Percentiles rank a stretch among this genome's conserved stretches.
phyloP scores from a whole-genome alignment of 345 rosid genomes.

The Geranium brycei region DNA sequence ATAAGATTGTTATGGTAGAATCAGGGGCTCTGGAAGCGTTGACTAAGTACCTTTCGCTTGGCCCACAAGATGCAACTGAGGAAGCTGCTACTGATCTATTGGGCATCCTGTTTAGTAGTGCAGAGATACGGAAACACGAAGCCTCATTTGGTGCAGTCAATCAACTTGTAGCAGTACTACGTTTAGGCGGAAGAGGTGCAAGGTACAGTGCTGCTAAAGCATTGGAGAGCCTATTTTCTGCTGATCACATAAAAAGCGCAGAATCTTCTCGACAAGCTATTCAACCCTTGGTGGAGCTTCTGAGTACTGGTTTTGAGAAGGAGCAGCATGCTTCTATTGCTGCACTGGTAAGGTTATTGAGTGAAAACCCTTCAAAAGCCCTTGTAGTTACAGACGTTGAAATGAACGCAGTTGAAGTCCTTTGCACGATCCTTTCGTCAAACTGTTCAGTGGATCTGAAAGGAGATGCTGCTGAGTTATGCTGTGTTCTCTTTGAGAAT shows the following conservation, averaged over 20 bases:
- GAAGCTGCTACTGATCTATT: slow-evolving; percentile 96
- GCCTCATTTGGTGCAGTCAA: slow-evolving; percentile 85
- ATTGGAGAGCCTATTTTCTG: slow-evolving; percentile 86
- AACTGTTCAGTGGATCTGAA: slow-evolving; percentile 84
- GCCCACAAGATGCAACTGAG: slow-evolving; percentile 95
- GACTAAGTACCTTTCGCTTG: slow-evolving; percentile 92
- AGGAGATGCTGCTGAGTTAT: slow-evolving; percentile 98
- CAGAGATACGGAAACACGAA: slow-evolving; percentile 95
- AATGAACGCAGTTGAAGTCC: slow-evolving; percentile 96
- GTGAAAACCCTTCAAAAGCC: slow-evolving; percentile 93
- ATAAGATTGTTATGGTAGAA: slow-evolving; percentile 91
- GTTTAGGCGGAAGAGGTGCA: slow-evolving; percentile 95
- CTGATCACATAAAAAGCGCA: slow-evolving; percentile 95
- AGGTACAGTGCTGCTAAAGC: slow-evolving; percentile 96
- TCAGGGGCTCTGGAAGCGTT: slow-evolving; percentile 92
- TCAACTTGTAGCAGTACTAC: slow-evolving; percentile 94
- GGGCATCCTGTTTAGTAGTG: slow-evolving; percentile 74
- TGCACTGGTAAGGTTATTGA: slow-evolving; percentile 84
- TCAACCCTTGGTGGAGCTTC: slow-evolving; percentile 97
- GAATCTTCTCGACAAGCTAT: slow-evolving; percentile 90
- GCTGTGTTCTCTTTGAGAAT: slow-evolving; percentile 88
- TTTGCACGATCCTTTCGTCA: slow-evolving; percentile 91
- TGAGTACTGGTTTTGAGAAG: slow-evolving; percentile 81
- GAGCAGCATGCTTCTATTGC: slow-evolving; percentile 99
- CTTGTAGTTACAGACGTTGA: slow-evolving; percentile 95